Percentiles rank a stretch among this genome's conserved stretches.
phyloP scores from a whole-genome alignment of 441 rosid genomes.

The Croton setiger region DNA sequence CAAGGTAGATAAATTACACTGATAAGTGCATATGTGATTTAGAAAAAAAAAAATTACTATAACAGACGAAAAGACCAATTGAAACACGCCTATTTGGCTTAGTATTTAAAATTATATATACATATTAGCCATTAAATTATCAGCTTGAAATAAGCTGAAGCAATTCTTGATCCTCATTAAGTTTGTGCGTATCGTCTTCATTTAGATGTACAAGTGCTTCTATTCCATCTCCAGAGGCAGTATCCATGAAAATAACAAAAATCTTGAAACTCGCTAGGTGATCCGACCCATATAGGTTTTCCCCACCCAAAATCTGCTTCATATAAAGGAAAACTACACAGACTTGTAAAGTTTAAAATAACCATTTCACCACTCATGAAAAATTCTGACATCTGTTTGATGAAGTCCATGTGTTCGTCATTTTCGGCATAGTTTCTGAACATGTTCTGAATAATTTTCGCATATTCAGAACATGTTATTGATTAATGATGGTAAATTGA shows the following conservation, averaged over 20 bases:
- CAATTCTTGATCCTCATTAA: slow-evolving; percentile 19
- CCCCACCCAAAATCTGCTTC: slow-evolving; percentile 28
- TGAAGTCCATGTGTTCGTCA: slow-evolving; percentile 13
- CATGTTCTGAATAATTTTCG: slow-evolving; percentile 11
- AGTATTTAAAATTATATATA: too few relatives aligned
- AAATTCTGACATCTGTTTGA: slow-evolving; percentile 9
- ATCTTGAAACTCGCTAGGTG: slow-evolving; percentile 15
- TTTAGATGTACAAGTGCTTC: slow-evolving; percentile 31
- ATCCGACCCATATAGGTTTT: slow-evolving; percentile 18
- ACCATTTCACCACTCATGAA: slow-evolving; percentile 18
- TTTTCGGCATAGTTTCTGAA: slow-evolving; percentile 13
- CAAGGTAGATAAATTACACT: too few relatives aligned
- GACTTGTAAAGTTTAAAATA: slow-evolving; percentile 18
- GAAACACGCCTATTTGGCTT: too few relatives aligned
- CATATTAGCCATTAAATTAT: background rate
- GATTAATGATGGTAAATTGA: too few relatives aligned
- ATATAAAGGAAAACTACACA: slow-evolving; percentile 23
- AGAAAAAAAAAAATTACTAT: too few relatives aligned
- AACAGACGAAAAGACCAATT: too few relatives aligned
- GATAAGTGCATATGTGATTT: too few relatives aligned
- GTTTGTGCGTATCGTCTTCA: slow-evolving; percentile 21
- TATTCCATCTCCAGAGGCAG: slow-evolving; percentile 27
- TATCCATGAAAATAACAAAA: slow-evolving; percentile 26
- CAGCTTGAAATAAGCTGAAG: slow-evolving; percentile 7
- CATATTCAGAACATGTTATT: too few relatives aligned